Conservation (phyloP, 805 yeast genomes). For the Maudiozyma bulderi region DNA sequence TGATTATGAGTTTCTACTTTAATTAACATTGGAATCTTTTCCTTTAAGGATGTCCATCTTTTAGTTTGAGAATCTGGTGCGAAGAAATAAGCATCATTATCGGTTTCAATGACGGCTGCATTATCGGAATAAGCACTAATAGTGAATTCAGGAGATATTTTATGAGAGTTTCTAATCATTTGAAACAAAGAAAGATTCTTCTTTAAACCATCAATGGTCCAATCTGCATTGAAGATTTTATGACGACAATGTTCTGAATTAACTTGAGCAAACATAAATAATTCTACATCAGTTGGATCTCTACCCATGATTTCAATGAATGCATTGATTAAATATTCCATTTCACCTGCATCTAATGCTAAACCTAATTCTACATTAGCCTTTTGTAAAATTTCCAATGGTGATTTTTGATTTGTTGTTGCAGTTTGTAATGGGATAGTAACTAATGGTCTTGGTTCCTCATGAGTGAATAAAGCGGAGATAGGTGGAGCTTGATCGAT, state of each 20-base stretch:
- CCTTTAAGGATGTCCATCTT: slow-evolving; percentile 65
- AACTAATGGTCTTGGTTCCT: slow-evolving; percentile 74
- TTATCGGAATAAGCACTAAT: slow-evolving; percentile 93
- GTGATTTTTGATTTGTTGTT: slow-evolving; percentile 18
- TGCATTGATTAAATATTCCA: slow-evolving; percentile 75
- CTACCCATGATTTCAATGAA: slow-evolving; percentile 68
- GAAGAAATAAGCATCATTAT: slow-evolving; percentile 57
- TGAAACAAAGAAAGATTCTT: slow-evolving; percentile 73
- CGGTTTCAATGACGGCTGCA: slow-evolving; percentile 73
- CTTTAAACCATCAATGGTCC: slow-evolving; percentile 83
- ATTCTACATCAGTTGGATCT: slow-evolving; percentile 95
- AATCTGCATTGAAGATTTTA: slow-evolving; percentile 95
- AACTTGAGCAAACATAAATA: slow-evolving; percentile 98
- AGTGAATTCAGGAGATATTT: slow-evolving; percentile 68
- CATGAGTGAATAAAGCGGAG: slow-evolving; percentile 67
- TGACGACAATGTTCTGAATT: slow-evolving; percentile 99
- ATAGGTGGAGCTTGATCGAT: slow-evolving; percentile 51
- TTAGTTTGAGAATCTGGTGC: slow-evolving; percentile 69
- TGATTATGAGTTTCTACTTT: slow-evolving; percentile 99
- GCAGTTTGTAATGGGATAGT: slow-evolving; percentile 49
- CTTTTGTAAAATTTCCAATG: slow-evolving; percentile 48
- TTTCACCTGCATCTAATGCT: slow-evolving; percentile 92
- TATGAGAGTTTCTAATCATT: slow-evolving; percentile 93
- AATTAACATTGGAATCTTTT: slow-evolving; percentile 77
- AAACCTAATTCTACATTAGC: slow-evolving; percentile 83